A percentile compares a stretch with the other conserved stretches of the same genome.
phyloP scores from a whole-genome alignment of 805 yeast genomes.

The Pichia eremophila region DNA sequence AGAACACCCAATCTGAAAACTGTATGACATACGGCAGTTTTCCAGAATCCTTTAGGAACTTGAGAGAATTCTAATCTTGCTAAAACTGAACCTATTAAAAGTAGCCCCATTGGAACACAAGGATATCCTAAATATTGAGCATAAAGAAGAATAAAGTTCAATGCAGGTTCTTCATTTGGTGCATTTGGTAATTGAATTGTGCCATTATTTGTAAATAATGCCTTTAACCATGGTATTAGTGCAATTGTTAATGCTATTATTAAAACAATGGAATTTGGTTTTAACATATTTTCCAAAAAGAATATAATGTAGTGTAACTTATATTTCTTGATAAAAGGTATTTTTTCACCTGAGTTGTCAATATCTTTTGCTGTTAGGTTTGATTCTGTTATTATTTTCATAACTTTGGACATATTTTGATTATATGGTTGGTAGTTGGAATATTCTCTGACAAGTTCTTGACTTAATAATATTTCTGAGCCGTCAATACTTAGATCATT shows the following conservation, averaged over 20 bases:
- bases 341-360: slow-evolving; percentile 13
- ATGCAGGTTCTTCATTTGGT: slow-evolving; percentile 46
- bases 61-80: slow-evolving; percentile 38
- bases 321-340: slow-evolving; percentile 23
- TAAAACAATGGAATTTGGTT: slow-evolving; percentile 41
- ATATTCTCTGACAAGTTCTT: slow-evolving; percentile 27
- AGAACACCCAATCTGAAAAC: slow-evolving; percentile 33
- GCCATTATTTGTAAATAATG: slow-evolving; percentile 31
- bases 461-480: slow-evolving; percentile 14
- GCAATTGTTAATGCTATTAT: slow-evolving; percentile 38
- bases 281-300: slow-evolving; percentile 34
- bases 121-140: slow-evolving; percentile 42
- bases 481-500: too few species aligned
- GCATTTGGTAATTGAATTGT: slow-evolving; percentile 25
- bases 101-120: slow-evolving; percentile 46
- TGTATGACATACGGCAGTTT: slow-evolving; percentile 38
- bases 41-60: slow-evolving; percentile 48
- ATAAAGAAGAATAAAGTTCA: slow-evolving; percentile 43
- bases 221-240: slow-evolving; percentile 46
- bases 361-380: slow-evolving; percentile 11
- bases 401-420: slow-evolving; percentile 18
- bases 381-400: slow-evolving; percentile 27
- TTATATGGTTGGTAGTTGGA: slow-evolving; percentile 28
- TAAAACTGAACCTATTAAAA: slow-evolving; percentile 45
- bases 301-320: slow-evolving; percentile 23